Evolutionary conservation across 2,329 filamentous ascomycete genomes (phyloP).

Genomic region (Fusarium sp.): DNA sequence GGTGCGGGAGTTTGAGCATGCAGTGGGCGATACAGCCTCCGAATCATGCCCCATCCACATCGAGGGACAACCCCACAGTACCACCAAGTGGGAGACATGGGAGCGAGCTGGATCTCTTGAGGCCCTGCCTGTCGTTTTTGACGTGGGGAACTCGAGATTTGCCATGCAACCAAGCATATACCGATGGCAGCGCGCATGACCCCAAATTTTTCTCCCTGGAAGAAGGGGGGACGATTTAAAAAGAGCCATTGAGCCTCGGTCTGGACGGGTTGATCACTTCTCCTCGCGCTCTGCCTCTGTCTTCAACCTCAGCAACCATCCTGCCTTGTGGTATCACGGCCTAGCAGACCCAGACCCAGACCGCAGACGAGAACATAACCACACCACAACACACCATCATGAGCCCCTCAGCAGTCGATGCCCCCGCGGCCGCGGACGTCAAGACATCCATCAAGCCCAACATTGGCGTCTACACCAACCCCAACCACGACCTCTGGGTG

Average conservation of each 20-base stretch:
- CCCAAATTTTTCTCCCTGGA: conserved; percentile 45
- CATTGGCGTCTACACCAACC: conserved; percentile 97
- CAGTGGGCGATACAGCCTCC: conserved; percentile 46
- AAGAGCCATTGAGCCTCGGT: conserved; percentile 39
- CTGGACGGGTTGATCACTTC: conserved; percentile 22
- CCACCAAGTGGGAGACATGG: conserved; percentile 40
- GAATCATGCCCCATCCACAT: conserved; percentile 35
- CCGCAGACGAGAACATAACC: conserved; percentile 26
- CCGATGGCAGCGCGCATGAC: conserved; percentile 50
- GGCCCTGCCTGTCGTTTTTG: conserved; percentile 37
- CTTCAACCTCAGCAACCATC: conserved; percentile 21
- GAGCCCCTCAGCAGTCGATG: conserved; percentile 55
- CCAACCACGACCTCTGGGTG: conserved; percentile 92
- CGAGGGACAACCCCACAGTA: conserved; percentile 48
- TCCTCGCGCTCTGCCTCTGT: conserved; percentile 31
- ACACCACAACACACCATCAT: conserved; percentile 43
- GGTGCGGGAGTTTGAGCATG: conserved; percentile 50
- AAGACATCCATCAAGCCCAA: conserved; percentile 76
- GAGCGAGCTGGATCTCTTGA: conserved; percentile 40
- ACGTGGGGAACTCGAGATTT: conserved; percentile 50
- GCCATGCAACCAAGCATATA: conserved; percentile 49
- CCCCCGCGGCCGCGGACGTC: conserved; percentile 42
- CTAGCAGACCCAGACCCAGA: conserved; percentile 7
- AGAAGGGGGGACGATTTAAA: conserved; percentile 43
- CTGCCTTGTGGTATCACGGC: conserved; percentile 20